Evolutionary conservation across 371 early-diverging fungal species (phyloP).

Genomic region (Chytridiales sp.): DNA sequence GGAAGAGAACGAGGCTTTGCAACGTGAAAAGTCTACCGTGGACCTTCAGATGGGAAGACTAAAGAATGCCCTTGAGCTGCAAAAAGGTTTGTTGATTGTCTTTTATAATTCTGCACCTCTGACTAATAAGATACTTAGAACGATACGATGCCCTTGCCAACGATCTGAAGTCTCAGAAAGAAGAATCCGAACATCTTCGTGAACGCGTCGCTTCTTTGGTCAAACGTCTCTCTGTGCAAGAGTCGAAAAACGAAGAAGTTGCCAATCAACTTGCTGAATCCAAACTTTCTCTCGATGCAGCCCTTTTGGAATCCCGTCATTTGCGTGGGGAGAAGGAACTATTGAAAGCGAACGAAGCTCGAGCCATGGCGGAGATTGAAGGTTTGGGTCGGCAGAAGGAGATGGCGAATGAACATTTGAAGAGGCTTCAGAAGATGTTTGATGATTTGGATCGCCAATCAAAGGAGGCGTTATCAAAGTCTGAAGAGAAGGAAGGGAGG

Average conservation of each 20-base stretch:
- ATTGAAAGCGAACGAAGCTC: constrained; percentile 47
- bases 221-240: constrained; percentile 40
- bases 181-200: constrained; percentile 47
- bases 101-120: neutral
- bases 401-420: constrained; percentile 32
- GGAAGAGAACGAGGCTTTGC: constrained; percentile 31
- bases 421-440: constrained; percentile 31
- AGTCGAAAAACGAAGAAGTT: constrained; percentile 41
- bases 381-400: constrained; percentile 49
- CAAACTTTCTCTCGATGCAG: constrained; percentile 29
- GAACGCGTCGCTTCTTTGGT: constrained; percentile 33
- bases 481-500: constrained; percentile 40
- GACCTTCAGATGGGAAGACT: constrained; percentile 33
- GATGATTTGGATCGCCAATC: constrained; percentile 44
- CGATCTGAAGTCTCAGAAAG: constrained; percentile 43
- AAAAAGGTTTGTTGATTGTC: constrained; percentile 4
- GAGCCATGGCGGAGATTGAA: constrained; percentile 47
- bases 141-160: constrained; percentile 54
- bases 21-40: constrained; percentile 43
- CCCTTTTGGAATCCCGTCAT: constrained; percentile 39
- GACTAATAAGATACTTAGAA: constrained; percentile 28
- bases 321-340: constrained; percentile 50
- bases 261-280: constrained; percentile 37
- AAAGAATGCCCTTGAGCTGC: constrained; percentile 21
- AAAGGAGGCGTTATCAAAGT: constrained; percentile 37